Evolutionary conservation across 2,329 filamentous ascomycete species (phyloP), one percentile per base, ranked within the genome.

Genomic region (Aspergillus novoparasiticus): DNA sequence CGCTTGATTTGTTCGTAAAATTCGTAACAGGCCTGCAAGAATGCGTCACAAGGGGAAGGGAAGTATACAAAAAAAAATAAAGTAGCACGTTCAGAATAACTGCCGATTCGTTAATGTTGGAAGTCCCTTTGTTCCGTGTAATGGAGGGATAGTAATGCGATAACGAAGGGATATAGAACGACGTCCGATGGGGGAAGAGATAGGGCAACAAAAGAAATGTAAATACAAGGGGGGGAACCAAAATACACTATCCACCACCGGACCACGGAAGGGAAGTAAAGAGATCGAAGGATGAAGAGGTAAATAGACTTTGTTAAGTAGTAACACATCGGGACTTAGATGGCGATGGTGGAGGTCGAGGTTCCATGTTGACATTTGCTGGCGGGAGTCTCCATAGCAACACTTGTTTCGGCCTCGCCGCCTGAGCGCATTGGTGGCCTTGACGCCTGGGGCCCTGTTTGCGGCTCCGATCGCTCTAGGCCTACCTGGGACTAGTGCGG

Each of bases 321-420:
- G 23, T 56, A 34, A 36, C 45, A 50, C 54, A 60, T 34, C 32
- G 51, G 64, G 68, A 68, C 65, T 66, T 68, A 68, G 69, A 66
- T 67, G 53, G 63, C 28, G 48, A 55, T 26, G 32, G 34, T 53
- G 48, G 58, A 59, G 48, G 23, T 14, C 50, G 45, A 48, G 34
- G 41, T 39, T 28, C 32, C 63, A 65, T 75, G 74, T 75, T 73
- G 70, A 74, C 70, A 70, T 71, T 61, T 48, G 54, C 45, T 58
- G 58, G 57, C 74, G 75, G 75, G 64, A 75, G 75, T 76, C 64
- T 67, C 73, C 72, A 73, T 71, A 64, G 73, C 72, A 76, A 76
- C 74, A 55, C 45, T 23, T 41, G 48, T 51, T 23, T 45, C 32
- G 30, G 16, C 51, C 56, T 64, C 60, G 61, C n/a, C 56, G 64